Evolutionary conservation across 495 filamentous ascomycete genomes (phyloP).

Genomic region (Umbilicaria muhlenbergii): DNA sequence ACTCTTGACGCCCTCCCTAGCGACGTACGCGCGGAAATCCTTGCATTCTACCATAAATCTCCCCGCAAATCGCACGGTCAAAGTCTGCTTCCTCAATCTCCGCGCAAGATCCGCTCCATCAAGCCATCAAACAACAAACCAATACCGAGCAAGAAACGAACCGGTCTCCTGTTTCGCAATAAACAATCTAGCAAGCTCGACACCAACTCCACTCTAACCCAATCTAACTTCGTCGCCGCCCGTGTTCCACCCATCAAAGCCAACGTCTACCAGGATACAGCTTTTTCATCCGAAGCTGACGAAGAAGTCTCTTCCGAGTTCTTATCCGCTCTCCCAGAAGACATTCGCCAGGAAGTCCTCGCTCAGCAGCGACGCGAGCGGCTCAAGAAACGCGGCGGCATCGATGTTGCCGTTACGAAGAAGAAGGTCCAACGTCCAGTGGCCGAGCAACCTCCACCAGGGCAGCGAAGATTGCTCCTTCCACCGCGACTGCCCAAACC

Average conservation of each 20-base stretch:
- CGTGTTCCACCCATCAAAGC: too few species aligned
- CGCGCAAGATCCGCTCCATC: conserved; percentile 33
- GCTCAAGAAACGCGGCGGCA: conserved; percentile 27
- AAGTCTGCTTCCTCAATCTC: conserved; percentile 38
- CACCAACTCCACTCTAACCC: conserved; percentile 36
- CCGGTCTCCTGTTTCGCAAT: conserved; percentile 29
- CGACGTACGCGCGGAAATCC: conserved; percentile 66
- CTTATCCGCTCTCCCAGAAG: conserved; percentile 66
- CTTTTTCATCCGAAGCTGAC: conserved; percentile 12
- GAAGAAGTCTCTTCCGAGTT: conserved; percentile 50
- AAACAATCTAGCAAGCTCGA: conserved; percentile 27
- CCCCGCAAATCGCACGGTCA: conserved; percentile 18
- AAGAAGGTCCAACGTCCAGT: conserved; percentile 3
- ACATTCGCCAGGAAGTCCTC: conserved; percentile 63
- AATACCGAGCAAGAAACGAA: conserved; percentile 41
- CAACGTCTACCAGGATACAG: conserved; percentile 6
- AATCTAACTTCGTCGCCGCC: conserved; percentile 45
- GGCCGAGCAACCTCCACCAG: conserved; percentile 7
- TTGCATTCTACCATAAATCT: conserved; percentile 44
- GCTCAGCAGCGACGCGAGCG: conserved; percentile 49
- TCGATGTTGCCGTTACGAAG: conserved; percentile 13
- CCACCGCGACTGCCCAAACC: conserved; percentile 37
- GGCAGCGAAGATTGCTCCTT: conserved; percentile 29
- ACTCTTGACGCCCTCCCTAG: conserved; percentile 64
- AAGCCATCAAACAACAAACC: conserved; percentile 30